Percentiles rank a stretch among this genome's conserved stretches.
phyloP scores from a whole-genome alignment of 176 grass and related monocot genomes.

The barley (Hordeum vulgare) region MorexV3_pseudomolecules_assembly NC_058518.1:440179969-440180468 shows the following conservation, averaged over 20 bases:
- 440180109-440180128: neutral
- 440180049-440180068: neutral
- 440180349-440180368: too few species aligned
- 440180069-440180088: neutral
- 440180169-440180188: neutral
- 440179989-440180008: neutral
- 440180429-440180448: too few species aligned
- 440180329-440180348: too few species aligned
- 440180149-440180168: neutral
- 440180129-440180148: neutral
- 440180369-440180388: too few species aligned
- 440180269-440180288: slow-evolving; percentile 18
- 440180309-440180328: neutral
- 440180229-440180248: slow-evolving; percentile 29
- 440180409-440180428: too few species aligned
- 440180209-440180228: slow-evolving; percentile 13
- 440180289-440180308: slow-evolving; percentile 4
- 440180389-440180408: too few species aligned
- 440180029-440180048: neutral
- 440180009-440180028: neutral
- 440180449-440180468: too few species aligned
- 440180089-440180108: neutral
- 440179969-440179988: too few species aligned
- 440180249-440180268: slow-evolving; percentile 37
- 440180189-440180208: slow-evolving; percentile 6